Conservation (phyloP, 441 rosid genomes). For the Hura crepitans region DNA sequence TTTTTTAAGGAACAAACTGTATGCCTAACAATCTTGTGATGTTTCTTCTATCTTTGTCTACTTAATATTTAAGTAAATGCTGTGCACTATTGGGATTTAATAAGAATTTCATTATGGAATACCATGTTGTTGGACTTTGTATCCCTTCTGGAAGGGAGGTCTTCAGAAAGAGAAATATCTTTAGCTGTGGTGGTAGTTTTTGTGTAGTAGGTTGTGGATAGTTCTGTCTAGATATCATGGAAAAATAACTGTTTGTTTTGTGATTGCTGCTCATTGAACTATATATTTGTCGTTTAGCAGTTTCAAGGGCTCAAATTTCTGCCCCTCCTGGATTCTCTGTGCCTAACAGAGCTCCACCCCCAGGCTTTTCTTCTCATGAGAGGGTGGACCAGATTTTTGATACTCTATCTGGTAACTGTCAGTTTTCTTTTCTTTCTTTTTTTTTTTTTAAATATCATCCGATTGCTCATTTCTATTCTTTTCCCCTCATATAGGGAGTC, state of each 20-base stretch:
- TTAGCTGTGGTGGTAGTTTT: background rate
- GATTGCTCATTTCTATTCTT: background rate
- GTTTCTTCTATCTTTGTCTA: background rate
- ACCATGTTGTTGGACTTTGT: background rate
- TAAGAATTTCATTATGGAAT: no score
- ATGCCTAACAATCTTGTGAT: background rate
- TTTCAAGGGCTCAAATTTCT: slow-evolving; percentile 70
- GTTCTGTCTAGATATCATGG: background rate
- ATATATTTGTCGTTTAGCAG: slow-evolving; percentile 25
- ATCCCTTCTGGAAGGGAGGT: background rate
- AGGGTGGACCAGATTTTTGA: slow-evolving; percentile 60
- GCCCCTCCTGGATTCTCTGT: slow-evolving; percentile 92
- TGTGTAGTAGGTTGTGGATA: background rate
- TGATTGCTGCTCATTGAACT: background rate
- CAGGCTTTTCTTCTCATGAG: slow-evolving; percentile 78
- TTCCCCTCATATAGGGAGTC: slow-evolving; percentile 38
- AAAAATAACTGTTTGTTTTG: background rate
- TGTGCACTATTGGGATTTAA: background rate
- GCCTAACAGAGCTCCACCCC: slow-evolving; percentile 88
- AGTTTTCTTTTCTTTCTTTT: slow-evolving; percentile 2
- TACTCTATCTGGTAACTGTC: slow-evolving; percentile 42
- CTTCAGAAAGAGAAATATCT: background rate
- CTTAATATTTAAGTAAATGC: background rate
- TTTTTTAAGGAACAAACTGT: no score
- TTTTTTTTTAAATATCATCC: no score